Evolutionary conservation across 2,329 filamentous ascomycete genomes (phyloP).

Genomic region (Hirsutella thompsonii): DNA sequence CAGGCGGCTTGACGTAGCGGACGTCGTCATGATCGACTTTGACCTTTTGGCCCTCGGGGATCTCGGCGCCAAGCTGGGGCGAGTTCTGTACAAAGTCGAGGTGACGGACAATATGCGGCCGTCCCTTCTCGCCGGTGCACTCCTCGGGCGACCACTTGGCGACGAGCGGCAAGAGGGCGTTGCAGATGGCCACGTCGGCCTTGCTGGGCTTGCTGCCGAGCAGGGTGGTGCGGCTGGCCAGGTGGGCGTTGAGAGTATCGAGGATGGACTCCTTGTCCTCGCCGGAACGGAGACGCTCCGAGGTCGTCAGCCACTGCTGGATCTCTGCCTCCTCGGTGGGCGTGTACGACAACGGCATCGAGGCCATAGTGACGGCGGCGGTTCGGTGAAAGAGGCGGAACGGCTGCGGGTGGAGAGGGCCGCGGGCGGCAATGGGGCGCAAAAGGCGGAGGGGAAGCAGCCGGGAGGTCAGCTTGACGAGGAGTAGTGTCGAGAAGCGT

Average conservation of each 20-base stretch:
- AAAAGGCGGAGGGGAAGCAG: constrained; percentile 29
- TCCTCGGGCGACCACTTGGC: constrained; percentile 73
- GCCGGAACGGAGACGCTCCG: constrained; percentile 47
- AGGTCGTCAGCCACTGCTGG: constrained; percentile 75
- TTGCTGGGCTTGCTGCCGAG: constrained; percentile 82
- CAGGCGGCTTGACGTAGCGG: constrained; percentile 74
- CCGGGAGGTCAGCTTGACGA: constrained; percentile 5
- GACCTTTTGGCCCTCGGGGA: constrained; percentile 64
- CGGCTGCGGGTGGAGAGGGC: constrained; percentile 6
- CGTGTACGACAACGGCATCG: constrained; percentile 50
- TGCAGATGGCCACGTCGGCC: constrained; percentile 76
- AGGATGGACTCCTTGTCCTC: constrained; percentile 57
- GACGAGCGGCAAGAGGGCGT: constrained; percentile 63
- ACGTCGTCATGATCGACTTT: constrained; percentile 67
- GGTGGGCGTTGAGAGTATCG: constrained; percentile 70
- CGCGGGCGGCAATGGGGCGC: constrained; percentile 18
- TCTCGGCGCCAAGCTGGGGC: constrained; percentile 55
- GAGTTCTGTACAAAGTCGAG: constrained; percentile 94
- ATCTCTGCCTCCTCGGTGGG: constrained; percentile 75
- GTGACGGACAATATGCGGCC: constrained; percentile 82
- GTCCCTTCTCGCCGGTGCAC: constrained; percentile 77
- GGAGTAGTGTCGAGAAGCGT: neutral
- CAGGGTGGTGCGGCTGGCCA: constrained; percentile 77
- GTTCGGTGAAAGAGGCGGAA: constrained; percentile 34
- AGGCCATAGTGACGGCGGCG: constrained; percentile 40